Evolutionary conservation across 805 yeast genomes (phyloP).

Genomic region (Pichia californica): DNA sequence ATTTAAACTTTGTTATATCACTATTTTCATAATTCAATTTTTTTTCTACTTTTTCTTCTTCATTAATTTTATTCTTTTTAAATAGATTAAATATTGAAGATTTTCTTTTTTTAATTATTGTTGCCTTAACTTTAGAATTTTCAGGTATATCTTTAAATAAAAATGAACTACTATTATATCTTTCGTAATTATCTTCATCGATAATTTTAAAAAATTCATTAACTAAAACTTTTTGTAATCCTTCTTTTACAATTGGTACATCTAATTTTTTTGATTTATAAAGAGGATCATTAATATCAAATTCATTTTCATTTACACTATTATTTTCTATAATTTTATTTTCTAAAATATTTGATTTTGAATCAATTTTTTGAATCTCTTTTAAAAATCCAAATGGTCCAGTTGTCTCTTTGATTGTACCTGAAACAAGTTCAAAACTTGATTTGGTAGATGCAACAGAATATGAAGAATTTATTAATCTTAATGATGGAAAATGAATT

Average conservation of each 20-base stretch:
- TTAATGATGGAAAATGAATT: neutral
- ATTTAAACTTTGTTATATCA: conserved; percentile 12
- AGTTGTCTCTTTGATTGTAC: conserved; percentile 1
- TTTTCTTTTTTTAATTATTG: neutral
- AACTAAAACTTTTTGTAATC: conserved; percentile 38
- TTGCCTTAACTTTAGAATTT: too few species aligned
- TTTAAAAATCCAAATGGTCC: conserved; percentile 1
- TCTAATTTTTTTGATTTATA: too few species aligned
- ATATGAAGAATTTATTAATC: neutral
- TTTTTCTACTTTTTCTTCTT: neutral
- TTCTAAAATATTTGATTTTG: neutral
- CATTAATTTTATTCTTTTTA: neutral
- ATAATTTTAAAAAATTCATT: neutral
- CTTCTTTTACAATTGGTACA: conserved; percentile 80
- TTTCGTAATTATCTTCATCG: neutral
- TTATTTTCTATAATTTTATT: too few species aligned
- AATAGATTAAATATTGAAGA: neutral
- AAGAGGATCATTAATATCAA: too few species aligned
- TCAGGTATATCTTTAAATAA: neutral
- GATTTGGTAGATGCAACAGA: neutral
- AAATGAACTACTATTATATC: neutral
- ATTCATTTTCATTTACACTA: too few species aligned
- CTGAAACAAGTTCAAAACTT: conserved; percentile 1
- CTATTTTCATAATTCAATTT: neutral
- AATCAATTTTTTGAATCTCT: neutral